Evolutionary conservation across 176 grass and related monocot species (phyloP).

Genomic region (Thinopyrum elongatum): DNA sequence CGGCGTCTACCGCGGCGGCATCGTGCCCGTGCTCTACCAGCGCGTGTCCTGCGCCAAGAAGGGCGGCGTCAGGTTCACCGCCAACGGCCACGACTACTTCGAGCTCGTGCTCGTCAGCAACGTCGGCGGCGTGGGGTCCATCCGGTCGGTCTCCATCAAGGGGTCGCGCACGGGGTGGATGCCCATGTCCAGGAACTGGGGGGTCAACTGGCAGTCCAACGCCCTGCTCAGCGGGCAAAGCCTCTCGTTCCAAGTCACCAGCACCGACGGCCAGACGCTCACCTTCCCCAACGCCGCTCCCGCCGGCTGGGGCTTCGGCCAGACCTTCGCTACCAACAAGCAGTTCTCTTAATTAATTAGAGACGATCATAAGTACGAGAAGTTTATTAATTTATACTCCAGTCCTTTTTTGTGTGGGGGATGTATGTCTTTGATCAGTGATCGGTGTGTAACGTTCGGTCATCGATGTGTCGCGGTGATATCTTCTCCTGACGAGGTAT

Average conservation of each 20-base stretch:
- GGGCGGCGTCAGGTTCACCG: constrained; percentile 78
- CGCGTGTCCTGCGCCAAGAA: constrained; percentile 70
- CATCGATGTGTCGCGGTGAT: too few species aligned
- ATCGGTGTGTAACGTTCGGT: too few species aligned
- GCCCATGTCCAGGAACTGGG: constrained; percentile 92
- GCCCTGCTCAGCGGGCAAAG: constrained; percentile 54
- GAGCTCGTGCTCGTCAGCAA: constrained; percentile 86
- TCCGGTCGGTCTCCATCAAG: constrained; percentile 60
- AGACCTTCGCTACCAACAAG: constrained; percentile 50
- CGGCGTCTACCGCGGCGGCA: constrained; percentile 75
- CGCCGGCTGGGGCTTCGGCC: constrained; percentile 67
- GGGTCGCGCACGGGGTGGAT: constrained; percentile 64
- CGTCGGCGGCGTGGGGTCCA: constrained; percentile 48
- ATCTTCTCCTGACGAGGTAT: too few species aligned
- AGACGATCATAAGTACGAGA: neutral
- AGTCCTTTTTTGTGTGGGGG: too few species aligned
- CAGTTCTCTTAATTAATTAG: constrained; percentile 30
- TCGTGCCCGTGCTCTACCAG: constrained; percentile 59
- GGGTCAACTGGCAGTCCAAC: constrained; percentile 93
- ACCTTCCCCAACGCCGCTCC: constrained; percentile 57
- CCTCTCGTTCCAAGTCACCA: constrained; percentile 76
- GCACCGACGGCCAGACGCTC: constrained; percentile 67
- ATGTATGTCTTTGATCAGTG: too few species aligned
- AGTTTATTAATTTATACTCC: too few species aligned
- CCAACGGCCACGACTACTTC: constrained; percentile 84